These are phyloP conservation scores for Gracilaria domingensis DNA, from an alignment of 23 red algal species.

Conservation along the genomic window DNA sequence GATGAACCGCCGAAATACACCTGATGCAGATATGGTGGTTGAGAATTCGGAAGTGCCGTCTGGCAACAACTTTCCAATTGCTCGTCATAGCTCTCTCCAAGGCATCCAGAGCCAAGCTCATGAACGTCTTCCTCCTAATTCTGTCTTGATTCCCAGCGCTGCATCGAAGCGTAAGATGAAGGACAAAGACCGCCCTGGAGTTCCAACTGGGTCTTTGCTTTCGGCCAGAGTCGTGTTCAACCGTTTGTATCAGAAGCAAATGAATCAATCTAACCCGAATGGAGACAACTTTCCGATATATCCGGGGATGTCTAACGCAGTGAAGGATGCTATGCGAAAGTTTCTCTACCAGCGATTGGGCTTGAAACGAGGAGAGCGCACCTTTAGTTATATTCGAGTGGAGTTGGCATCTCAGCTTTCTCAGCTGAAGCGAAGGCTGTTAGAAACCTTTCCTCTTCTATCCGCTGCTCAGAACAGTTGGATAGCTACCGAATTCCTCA, in stretches of 20 bases:
- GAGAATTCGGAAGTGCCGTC: not conserved
- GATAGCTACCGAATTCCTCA: not conserved
- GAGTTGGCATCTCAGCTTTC: not conserved
- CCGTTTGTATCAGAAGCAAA: not conserved
- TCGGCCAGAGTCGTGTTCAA: not conserved
- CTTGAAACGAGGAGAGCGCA: not conserved
- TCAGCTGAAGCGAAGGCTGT: not conserved
- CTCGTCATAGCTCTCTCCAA: not conserved
- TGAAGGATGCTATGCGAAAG: not conserved
- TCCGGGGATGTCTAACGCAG: not conserved
- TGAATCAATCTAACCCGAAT: not conserved
- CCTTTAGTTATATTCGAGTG: not conserved
- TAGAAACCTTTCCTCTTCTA: not conserved
- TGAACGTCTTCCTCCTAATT: not conserved
- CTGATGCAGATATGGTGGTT: not conserved
- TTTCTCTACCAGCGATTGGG: not conserved
- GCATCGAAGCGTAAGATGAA: not conserved
- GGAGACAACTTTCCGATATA: not conserved
- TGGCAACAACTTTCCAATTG: not conserved
- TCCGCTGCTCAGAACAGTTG: not conserved
- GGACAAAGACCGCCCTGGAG: not conserved
- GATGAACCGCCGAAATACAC: not conserved
- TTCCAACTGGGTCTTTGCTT: not conserved
- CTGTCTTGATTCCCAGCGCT: not conserved
- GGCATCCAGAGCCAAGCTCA: not conserved